Conservation (phyloP, 129 eudicot species). For the Escallonia herrerae region DNA sequence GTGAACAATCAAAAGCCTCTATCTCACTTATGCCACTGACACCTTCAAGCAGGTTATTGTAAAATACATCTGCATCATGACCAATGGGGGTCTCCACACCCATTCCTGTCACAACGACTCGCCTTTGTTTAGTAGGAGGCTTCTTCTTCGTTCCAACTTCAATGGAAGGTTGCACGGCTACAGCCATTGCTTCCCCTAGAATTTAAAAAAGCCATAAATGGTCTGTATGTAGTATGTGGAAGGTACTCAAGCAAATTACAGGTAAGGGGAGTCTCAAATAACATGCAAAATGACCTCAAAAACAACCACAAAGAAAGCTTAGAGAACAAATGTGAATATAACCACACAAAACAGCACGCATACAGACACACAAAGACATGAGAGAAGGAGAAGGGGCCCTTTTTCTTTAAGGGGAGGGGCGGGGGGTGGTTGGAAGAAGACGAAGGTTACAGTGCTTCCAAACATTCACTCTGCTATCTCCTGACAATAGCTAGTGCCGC, state of each 20-base stretch:
- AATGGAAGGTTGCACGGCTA: slow-evolving; percentile 64
- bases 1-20: slow-evolving; percentile 81
- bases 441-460: too few species aligned
- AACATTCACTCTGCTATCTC: too few species aligned
- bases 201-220: slow-evolving; percentile 3
- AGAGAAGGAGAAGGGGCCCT: too few species aligned
- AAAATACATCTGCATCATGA: slow-evolving; percentile 57
- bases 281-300: neutral
- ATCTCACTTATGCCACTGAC: slow-evolving; percentile 82
- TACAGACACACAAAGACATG: too few species aligned
- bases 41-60: slow-evolving; percentile 79
- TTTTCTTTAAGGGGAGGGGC: too few species aligned
- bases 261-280: neutral
- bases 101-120: slow-evolving; percentile 96
- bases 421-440: too few species aligned
- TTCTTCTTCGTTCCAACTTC: slow-evolving; percentile 41
- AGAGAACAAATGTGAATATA: neutral
- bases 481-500: too few species aligned
- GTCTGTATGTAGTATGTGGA: neutral
- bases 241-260: neutral
- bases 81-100: slow-evolving; percentile 93
- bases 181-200: slow-evolving; percentile 56
- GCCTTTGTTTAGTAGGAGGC: slow-evolving; percentile 61
- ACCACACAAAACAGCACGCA: too few species aligned
- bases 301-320: neutral